These are phyloP conservation scores for Turritis glabra DNA, from an alignment of 345 rosid species.

Conservation along the genomic window DNA sequence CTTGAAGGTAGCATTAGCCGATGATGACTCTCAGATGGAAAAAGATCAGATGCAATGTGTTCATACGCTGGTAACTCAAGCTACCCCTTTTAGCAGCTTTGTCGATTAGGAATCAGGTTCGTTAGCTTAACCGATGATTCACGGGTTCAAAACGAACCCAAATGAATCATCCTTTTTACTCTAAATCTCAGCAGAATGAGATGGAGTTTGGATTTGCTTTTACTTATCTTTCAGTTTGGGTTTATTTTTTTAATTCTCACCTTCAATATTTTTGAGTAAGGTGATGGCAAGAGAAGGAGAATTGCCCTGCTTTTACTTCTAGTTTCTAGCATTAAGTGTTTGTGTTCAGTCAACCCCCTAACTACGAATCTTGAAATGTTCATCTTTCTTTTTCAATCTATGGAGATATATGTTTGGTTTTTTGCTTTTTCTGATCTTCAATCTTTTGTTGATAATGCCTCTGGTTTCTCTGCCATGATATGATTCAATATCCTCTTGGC, in stretches of 20 bases:
- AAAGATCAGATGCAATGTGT: constrained; percentile 33
- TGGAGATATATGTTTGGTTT: constrained; percentile 17
- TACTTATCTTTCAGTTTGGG: constrained; percentile 23
- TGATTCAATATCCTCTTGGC: constrained; percentile 23
- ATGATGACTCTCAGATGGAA: constrained; percentile 1
- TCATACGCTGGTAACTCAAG: constrained; percentile 36
- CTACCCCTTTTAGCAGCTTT: constrained; percentile 33
- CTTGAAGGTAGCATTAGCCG: constrained; percentile 31
- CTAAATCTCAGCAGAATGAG: constrained; percentile 25
- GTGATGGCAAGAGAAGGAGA: constrained; percentile 49
- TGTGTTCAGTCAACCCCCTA: constrained; percentile 23
- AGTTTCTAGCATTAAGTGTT: constrained; percentile 28
- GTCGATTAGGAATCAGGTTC: constrained; percentile 33
- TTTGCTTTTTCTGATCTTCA: not conserved
- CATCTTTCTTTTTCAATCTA: constrained; percentile 28
- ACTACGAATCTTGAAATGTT: constrained; percentile 34
- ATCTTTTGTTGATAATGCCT: constrained; percentile 13
- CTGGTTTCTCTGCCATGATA: constrained; percentile 12
- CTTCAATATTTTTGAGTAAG: constrained; percentile 41
- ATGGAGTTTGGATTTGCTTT: constrained; percentile 32
- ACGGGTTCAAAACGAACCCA: constrained; percentile 26
- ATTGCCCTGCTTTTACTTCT: constrained; percentile 37
- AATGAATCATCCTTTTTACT: constrained; percentile 27
- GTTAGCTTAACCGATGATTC: constrained; percentile 31
- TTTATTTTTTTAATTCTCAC: constrained; percentile 26